Conservation (phyloP, 2,329 filamentous ascomycete genomes). For the Colletotrichum australisinense region DNA sequence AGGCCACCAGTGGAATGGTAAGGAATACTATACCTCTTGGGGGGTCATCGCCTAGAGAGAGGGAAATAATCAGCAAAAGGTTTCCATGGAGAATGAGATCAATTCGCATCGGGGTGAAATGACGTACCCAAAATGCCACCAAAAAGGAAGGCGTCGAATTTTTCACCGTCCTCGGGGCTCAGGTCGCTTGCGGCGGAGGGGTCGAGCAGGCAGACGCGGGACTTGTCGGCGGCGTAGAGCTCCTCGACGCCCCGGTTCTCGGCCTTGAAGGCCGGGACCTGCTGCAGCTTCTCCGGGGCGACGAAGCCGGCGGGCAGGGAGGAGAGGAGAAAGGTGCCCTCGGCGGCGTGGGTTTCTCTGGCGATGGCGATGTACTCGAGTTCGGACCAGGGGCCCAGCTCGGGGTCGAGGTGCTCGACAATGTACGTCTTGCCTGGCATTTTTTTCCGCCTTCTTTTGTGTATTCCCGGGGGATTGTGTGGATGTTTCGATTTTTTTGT, state of each 20-base stretch:
- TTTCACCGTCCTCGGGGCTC: constrained; percentile 82
- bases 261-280: constrained; percentile 72
- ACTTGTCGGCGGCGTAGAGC: constrained; percentile 79
- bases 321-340: constrained; percentile 82
- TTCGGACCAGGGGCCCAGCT: constrained; percentile 93
- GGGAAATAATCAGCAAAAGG: constrained; percentile 32
- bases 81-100: neutral
- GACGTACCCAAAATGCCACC: constrained; percentile 89
- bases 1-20: constrained; percentile 2
- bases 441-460: neutral
- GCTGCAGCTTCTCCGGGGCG: constrained; percentile 68
- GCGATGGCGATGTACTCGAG: constrained; percentile 93
- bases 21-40: constrained; percentile 75
- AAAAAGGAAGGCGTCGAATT: constrained; percentile 93
- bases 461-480: neutral
- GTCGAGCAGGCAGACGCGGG: constrained; percentile 88
- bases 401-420: constrained; percentile 95
- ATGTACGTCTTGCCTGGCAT: constrained; percentile 78
- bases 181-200: constrained; percentile 86
- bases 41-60: constrained; percentile 84
- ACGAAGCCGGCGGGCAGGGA: constrained; percentile 79
- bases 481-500: neutral
- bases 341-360: constrained; percentile 76
- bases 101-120: neutral
- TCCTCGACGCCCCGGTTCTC: constrained; percentile 85